These are phyloP conservation scores for Myochromella boudieri DNA, from an alignment of 768 basidiomycete genomes.

Conservation along the genomic window DNA sequence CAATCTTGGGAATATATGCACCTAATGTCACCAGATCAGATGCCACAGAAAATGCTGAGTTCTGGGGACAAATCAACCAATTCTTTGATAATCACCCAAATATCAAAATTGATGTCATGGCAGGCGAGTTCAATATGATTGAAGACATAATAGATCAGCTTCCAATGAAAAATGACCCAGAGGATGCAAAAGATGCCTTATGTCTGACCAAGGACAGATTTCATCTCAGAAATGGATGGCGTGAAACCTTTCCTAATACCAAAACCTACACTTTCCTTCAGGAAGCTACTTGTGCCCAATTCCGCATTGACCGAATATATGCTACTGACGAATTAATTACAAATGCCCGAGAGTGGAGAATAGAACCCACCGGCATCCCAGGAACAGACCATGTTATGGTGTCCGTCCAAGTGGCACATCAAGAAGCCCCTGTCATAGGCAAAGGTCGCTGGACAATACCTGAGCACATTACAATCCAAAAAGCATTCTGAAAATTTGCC, in stretches of 20 bases:
- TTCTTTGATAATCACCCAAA: no score
- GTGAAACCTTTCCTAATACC: no score
- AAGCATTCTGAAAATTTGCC: neutral
- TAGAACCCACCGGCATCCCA: neutral
- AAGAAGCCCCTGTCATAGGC: conserved; percentile 25
- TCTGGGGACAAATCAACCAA: no score
- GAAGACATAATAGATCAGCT: no score
- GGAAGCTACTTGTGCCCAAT: conserved; percentile 16
- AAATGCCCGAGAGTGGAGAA: neutral
- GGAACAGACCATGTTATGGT: neutral
- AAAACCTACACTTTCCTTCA: conserved; percentile 30
- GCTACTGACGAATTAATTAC: conserved; percentile 4
- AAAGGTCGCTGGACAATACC: conserved; percentile 32
- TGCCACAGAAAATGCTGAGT: neutral
- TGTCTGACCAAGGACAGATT: no score
- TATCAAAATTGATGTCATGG: no score
- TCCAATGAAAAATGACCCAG: no score
- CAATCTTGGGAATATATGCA: neutral
- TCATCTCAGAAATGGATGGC: no score
- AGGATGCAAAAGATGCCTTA: no score
- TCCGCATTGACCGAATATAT: conserved; percentile 39
- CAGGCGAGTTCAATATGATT: no score
- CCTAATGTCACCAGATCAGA: neutral
- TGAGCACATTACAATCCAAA: conserved; percentile 17
- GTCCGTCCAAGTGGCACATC: conserved; percentile 1